Evolutionary conservation across 2,329 filamentous ascomycete genomes (phyloP).

Genomic region (Aspergillus eucalypticola): DNA sequence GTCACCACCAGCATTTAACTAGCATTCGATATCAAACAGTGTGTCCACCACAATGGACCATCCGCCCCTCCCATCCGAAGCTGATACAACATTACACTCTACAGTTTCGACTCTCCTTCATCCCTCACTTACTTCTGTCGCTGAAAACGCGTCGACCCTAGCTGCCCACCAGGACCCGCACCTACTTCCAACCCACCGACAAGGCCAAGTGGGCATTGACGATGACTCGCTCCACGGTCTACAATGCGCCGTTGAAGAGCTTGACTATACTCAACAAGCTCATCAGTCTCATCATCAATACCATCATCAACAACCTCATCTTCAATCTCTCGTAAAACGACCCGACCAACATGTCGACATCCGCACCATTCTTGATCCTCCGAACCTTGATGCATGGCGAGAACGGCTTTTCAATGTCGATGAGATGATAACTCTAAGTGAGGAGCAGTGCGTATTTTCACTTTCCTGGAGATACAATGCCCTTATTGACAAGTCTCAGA

Average conservation of each 20-base stretch:
- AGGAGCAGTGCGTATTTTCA: constrained; percentile 64
- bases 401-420: constrained; percentile 74
- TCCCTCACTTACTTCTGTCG: constrained; percentile 25
- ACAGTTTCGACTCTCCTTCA: constrained; percentile 23
- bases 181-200: not conserved
- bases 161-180: constrained; percentile 11
- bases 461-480: not conserved
- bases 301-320: constrained; percentile 9
- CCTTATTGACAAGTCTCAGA: constrained; percentile 42
- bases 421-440: constrained; percentile 68
- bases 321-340: not conserved
- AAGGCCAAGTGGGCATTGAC: not conserved
- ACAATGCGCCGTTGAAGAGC: not conserved
- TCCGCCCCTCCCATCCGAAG: not conserved
- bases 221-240: not conserved
- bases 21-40: not conserved
- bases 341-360: not conserved
- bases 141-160: constrained; percentile 26
- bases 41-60: constrained; percentile 30
- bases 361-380: constrained; percentile 62
- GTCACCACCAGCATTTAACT: not conserved
- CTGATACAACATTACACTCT: constrained; percentile 5
- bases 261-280: not conserved
- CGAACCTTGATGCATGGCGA: constrained; percentile 68
- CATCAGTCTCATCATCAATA: constrained; percentile 10